Base-by-base conservation (phyloP, 345 rosid species). In the Salix dunnii region DNA sequence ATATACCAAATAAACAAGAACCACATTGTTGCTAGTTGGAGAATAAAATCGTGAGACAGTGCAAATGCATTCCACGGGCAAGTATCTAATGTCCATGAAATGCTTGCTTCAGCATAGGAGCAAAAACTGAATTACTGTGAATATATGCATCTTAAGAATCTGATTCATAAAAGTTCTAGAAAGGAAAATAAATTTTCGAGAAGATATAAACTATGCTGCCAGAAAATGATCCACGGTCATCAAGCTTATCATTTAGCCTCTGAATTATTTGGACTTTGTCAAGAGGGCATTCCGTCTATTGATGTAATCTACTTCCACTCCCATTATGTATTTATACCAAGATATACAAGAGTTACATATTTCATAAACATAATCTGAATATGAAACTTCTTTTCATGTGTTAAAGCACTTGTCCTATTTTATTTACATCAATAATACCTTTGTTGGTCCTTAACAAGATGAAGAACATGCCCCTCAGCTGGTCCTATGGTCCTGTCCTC, bases 391-490 rank as follows among this genome's bases (percentile, higher is more conserved):
- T 68, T 18, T 49, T n/a, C 23, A 18, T 28, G 30, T 62, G 9
- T 30, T 27, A 3, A 13, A 30, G 35, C 16, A 64, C 38, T 64
- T 64, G 68, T 64, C 68, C 38, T 30, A 25, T 28, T 25, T 28
- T 14, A n/a, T 25, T 64, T 5, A 7, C 33, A 16, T 4, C 46
- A 72, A 23, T 28, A 70, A 40, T 88, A 91, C 98, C 96, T 90
- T 67, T 93, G 94, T 85, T 93, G 98, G 62, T 91, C 98, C 82
- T 80, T 84, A 0, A 86, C 94, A 74, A 96, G 84, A 73, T 90
- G 86, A 53, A 87, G 84, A 74, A 84, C 92, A 77, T 83, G 83
- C 66, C 84, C 82, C 78, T 93, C 96, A 3, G 82, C 82, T 51
- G 85, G 71, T 13, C 98, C 93, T 2, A 90, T 85, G 40, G 92